Percentiles rank a stretch among this genome's conserved stretches.
Conservation (phyloP, 805 yeast species). For the Blastobotrys terrestris region DNA sequence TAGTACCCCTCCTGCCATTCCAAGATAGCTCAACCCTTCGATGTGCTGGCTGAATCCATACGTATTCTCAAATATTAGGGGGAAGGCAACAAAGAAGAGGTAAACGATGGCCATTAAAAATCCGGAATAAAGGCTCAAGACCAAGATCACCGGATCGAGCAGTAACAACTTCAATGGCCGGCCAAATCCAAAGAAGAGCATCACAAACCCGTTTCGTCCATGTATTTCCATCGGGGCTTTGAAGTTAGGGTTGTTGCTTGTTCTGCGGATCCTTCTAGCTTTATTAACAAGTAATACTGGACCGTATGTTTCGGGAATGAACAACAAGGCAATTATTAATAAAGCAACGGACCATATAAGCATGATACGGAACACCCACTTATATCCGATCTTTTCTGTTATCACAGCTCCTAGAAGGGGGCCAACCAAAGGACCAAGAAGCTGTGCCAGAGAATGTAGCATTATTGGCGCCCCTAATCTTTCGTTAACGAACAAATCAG, state of each 20-base stretch:
- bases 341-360: constrained; percentile 55
- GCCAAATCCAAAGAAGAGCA: constrained; percentile 16
- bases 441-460: constrained; percentile 70
- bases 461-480: constrained; percentile 71
- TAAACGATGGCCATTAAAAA: constrained; percentile 52
- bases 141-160: constrained; percentile 50
- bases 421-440: constrained; percentile 70
- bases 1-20: constrained; percentile 61
- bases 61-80: constrained; percentile 44
- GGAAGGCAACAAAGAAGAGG: constrained; percentile 54
- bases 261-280: constrained; percentile 52
- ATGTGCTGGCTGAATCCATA: constrained; percentile 44
- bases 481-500: constrained; percentile 66
- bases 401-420: constrained; percentile 58
- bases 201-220: constrained; percentile 4
- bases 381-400: constrained; percentile 53
- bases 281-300: constrained; percentile 68
- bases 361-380: constrained; percentile 65
- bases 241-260: constrained; percentile 33
- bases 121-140: constrained; percentile 52
- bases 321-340: constrained; percentile 39
- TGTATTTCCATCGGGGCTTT: constrained; percentile 39
- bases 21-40: constrained; percentile 55
- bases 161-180: constrained; percentile 35
- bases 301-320: constrained; percentile 67